Base-by-base conservation (phyloP, 306 rosid species). In the Herpetospermum pedunculosum region DNA sequence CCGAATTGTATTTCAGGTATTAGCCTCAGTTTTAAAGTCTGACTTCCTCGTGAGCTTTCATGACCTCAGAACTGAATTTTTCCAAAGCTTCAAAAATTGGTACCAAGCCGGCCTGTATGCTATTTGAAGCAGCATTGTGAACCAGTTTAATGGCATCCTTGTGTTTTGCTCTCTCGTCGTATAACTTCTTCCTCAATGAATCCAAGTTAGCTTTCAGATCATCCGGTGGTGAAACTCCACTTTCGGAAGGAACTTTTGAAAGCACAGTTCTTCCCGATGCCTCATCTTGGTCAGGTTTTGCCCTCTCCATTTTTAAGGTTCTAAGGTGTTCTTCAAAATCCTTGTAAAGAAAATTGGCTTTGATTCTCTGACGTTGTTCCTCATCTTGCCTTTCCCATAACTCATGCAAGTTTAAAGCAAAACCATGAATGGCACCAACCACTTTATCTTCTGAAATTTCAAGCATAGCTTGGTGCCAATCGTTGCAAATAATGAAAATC, bases 381-480 rank as follows among this genome's bases (percentile, higher is more conserved):
- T 85, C 93, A n/a, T 85, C 97, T 80, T 95, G 99, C 74, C 89
- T 83, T 83, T 91, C 97, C 96, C 96, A 91, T 74, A 95, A 77
- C 76, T 88, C 88, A 49, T 84, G 96, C 32, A 95, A 81, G 77
- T 84, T 88, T 52, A 81, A 80, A 12, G 97, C 99, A 67, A 95
- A 95, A 70, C 79, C 92, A 43, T 76, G 81, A 91, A 95, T 88
- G 30, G 92, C 88, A 30, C 78, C 87, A 9, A 89, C 86, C 72
- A 95, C 97, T 53, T 82, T 83, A 48, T 79, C 81, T 86, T 91
- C 92, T 18, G 96, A 91, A 62, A 91, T 87, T 81, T 85, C 85
- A 49, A 43, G 81, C 97, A 89, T 91, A 78, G 97, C 99, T 72
- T 95, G 96, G 77, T 83, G 82, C 99, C 99, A 95, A 76, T 95